Evolutionary conservation across 176 grass and related monocot genomes (phyloP).

Genomic region (Triticum dicoccoides): DNA sequence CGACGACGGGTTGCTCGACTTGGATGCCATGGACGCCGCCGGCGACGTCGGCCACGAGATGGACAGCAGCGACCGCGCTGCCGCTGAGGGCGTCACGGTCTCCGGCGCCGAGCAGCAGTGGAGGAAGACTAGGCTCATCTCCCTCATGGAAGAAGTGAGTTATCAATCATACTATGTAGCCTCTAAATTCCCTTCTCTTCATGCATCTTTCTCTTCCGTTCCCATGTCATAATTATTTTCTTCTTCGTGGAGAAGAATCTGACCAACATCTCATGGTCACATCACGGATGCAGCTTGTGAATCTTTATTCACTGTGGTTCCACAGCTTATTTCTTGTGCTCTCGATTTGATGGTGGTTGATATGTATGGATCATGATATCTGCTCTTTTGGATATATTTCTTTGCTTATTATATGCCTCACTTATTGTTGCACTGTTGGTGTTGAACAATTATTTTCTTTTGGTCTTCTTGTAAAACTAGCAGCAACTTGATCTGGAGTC

Average conservation of each 20-base stretch:
- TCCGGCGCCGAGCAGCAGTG: constrained; percentile 74
- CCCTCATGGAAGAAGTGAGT: constrained; percentile 90
- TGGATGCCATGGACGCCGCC: constrained; percentile 34
- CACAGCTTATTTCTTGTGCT: constrained; percentile 55
- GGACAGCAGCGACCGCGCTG: constrained; percentile 36
- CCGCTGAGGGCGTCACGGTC: constrained; percentile 40
- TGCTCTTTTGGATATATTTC: constrained; percentile 34
- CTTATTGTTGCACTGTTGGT: constrained; percentile 32
- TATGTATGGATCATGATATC: constrained; percentile 20
- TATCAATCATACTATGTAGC: neutral
- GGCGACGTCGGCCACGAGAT: constrained; percentile 39
- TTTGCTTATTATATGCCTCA: constrained; percentile 35
- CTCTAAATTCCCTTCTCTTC: neutral
- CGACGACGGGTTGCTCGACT: constrained; percentile 34
- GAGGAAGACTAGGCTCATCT: constrained; percentile 94
- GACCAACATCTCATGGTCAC: constrained; percentile 47
- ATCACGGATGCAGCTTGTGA: constrained; percentile 36
- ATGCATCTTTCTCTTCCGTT: neutral
- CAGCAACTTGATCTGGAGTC: neutral
- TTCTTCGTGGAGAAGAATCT: constrained; percentile 45
- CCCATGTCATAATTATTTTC: constrained; percentile 29
- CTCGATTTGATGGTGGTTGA: constrained; percentile 42
- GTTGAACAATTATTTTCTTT: neutral
- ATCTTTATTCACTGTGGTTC: constrained; percentile 36
- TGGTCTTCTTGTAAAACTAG: neutral